Evolutionary conservation across 257 asterid species (phyloP).

Genomic region (Solanum acaule): DNA sequence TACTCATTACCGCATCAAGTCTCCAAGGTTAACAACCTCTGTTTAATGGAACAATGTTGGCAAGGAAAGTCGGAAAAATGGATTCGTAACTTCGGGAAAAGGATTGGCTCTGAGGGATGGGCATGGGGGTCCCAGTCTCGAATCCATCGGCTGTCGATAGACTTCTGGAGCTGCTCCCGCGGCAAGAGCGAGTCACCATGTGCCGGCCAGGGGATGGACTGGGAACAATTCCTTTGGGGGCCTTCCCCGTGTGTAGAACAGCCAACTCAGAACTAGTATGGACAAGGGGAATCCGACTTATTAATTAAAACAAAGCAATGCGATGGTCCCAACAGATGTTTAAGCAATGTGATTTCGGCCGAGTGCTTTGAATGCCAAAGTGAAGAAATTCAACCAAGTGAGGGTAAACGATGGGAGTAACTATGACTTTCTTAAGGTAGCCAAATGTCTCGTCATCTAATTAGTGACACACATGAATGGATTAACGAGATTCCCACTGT

Average conservation of each 20-base stretch:
- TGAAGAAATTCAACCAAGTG: not conserved
- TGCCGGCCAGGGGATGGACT: not conserved
- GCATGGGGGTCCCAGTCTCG: too few relatives aligned
- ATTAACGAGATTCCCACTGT: slow-evolving; percentile 2
- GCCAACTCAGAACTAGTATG: not conserved
- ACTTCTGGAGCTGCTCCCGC: too few relatives aligned
- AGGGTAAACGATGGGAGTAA: slow-evolving; percentile 30
- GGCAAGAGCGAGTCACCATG: too few relatives aligned
- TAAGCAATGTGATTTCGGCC: slow-evolving; percentile 52
- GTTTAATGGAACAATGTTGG: too few relatives aligned
- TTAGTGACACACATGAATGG: slow-evolving; percentile 27
- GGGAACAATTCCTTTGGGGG: not conserved
- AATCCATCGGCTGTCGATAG: too few relatives aligned
- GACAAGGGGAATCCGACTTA: slow-evolving; percentile 45
- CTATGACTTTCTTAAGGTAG: slow-evolving; percentile 47
- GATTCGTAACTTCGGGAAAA: too few relatives aligned
- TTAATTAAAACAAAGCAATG: slow-evolving; percentile 61
- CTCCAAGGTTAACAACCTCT: too few relatives aligned
- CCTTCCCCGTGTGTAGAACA: not conserved
- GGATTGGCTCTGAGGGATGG: too few relatives aligned
- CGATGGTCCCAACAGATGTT: slow-evolving; percentile 56
- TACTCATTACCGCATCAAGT: too few relatives aligned
- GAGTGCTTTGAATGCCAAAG: slow-evolving; percentile 18
- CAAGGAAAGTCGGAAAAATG: too few relatives aligned
- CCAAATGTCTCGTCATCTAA: slow-evolving; percentile 49